Base-by-base conservation (phyloP, 352 stramenopile species). In the Achlya hypogyna region DNA sequence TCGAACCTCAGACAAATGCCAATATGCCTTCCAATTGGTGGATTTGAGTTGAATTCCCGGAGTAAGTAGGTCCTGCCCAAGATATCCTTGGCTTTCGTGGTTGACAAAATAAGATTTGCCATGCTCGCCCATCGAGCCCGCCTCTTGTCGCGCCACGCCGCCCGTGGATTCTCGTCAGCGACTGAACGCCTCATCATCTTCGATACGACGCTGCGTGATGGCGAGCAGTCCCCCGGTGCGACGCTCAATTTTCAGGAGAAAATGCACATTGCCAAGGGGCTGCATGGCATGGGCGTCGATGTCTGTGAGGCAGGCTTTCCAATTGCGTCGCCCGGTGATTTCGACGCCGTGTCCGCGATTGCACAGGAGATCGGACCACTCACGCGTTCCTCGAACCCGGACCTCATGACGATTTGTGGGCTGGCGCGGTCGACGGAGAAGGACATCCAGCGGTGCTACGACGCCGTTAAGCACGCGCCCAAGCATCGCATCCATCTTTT, bases 291-390 rank as follows among this genome's bases (percentile, higher is more conserved):
- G 38, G 96, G 96, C 52, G 96, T 98, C 6, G 97, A 99, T 72
- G 89, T 99, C 65, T 99, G 98, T 80, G 97, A 99, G 77, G 96
- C 97, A 1, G 97, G 97, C 5, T 99, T 99, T 74, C 97, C 97
- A 43, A 98, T 99, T 76, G 97, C 97, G 20, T 98, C 90, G 10
- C 96, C 95, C 0, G 97, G 98, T 58, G 97, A 99, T 74, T 99
- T 99, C 74, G 86, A 98, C 58, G 96, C 93, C 38, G 97, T 99
- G 18, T 94, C 97, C 45, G 87, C 97, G 74, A 99, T 99, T 73
- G 97, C 96, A 18, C 86, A 98, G 66, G 83, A 97, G 60, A 92
- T 99, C 16, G 97, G 97, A 2, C 96, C 75, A n/a, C 82, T 88
- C 63, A 93, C 72, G 27, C 91, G 82, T 74, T 75, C 75, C 22